Evolutionary conservation across 1,284 basidiomycete genomes (phyloP), one percentile per base, ranked within the genome.

Genomic region (Ustilago xerochloae): DNA sequence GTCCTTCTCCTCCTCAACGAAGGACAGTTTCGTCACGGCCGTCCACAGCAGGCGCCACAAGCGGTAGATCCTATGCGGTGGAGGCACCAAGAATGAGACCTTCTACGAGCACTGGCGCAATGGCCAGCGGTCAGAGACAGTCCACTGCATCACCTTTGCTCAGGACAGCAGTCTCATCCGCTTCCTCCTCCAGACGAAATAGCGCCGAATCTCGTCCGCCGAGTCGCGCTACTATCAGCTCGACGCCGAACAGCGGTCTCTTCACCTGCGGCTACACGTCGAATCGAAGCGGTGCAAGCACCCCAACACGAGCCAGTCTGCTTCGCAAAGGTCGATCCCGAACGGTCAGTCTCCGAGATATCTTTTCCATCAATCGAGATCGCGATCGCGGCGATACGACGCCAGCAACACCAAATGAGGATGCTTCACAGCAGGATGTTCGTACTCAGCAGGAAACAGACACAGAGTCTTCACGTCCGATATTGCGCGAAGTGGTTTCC

Each of bases 201-300:
- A 74, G 71, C 36, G 59, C 62, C 9, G 66, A 65, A 7, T 47
- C 55, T 7, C 54, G 72, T 3, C 66, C 63, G 13, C 16, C 47
- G 1, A 75, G 63, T 33, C 55, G 72, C 8, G 66, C 59, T 13
- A 63, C 63, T 5, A 41, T 43, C 26, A 54, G 52, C 46, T 58
- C 56, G 30, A 54, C 62, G 22, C 52, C 62, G 4, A 69, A 63
- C 29, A 67, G 66, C 33, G 72, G 72, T n/a, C 63, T 75, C 24
- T 75, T 70, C 46, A 70, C 66, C 8, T 74, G 71, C 32, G 71
- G 71, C 9, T 74, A 69, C 51, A 16, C 45, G 9, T 43, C 59
- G 8, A 61, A n/a, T 13, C 63, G 56, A 18, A 75, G 66, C 48
- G 72, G 72, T 1, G 49, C 72, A 2, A 49, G 56, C 0, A 66